Conservation (phyloP, 192 early-diverging fungal genomes). For the Backusella liffmaniae region DNA sequence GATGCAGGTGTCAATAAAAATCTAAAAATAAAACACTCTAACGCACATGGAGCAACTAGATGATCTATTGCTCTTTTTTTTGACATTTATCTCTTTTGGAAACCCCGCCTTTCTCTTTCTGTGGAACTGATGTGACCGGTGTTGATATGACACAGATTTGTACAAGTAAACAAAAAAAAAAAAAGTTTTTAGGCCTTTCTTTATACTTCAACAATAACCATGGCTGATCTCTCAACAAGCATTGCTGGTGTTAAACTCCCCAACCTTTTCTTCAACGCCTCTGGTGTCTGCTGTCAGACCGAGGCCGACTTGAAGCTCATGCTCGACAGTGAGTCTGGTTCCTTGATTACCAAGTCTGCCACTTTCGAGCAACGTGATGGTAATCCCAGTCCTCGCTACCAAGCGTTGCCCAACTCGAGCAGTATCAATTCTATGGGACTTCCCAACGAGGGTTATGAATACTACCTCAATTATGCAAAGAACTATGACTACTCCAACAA, state of each 20-base stretch:
- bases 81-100: neutral
- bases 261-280: slow-evolving; percentile 39
- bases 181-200: neutral
- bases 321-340: slow-evolving; percentile 32
- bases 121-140: slow-evolving; percentile 2
- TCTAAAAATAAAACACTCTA: neutral
- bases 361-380: slow-evolving; percentile 31
- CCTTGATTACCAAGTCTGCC: slow-evolving; percentile 38
- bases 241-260: slow-evolving; percentile 35
- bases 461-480: slow-evolving; percentile 35
- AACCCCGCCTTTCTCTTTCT: neutral
- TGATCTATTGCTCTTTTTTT: neutral
- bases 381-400: slow-evolving; percentile 36
- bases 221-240: slow-evolving; percentile 38
- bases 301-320: slow-evolving; percentile 29
- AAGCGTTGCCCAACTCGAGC: slow-evolving; percentile 20
- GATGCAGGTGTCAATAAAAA: neutral
- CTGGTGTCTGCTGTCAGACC: slow-evolving; percentile 32
- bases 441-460: slow-evolving; percentile 37
- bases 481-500: slow-evolving; percentile 31
- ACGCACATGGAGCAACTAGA: neutral
- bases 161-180: neutral
- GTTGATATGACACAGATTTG: neutral
- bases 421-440: slow-evolving; percentile 41
- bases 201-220: neutral